Base-by-base conservation (phyloP, 257 asterid genomes). In the Primulina eburnea region DNA sequence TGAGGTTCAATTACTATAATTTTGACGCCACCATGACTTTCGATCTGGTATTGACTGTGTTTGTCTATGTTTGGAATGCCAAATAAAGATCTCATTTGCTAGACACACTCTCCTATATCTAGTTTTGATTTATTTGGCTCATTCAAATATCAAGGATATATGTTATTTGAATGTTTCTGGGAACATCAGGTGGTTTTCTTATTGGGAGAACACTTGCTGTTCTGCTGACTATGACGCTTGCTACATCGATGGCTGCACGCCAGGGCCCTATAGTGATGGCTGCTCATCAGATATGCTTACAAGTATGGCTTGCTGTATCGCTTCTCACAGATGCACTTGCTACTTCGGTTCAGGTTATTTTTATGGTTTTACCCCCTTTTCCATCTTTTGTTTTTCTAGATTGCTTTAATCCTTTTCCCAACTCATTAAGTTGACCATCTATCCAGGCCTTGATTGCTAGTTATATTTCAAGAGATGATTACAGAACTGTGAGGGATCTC, bases 211-310 rank as follows among this genome's bases (percentile, higher is more conserved):
- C 99, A 73, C 90, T 93, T 70, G 79, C 99, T 73, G 92, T 87
- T 77, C 96, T 93, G 32, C 34, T 89, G 78, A 90, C 96, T 33
- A 75, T 85, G 95, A 89, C 96, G 47, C 87, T 90, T 50, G 97
- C 84, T 63, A 84, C 99, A 73, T 86, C 97, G 74, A 89, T 93
- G 99, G 99, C 99, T 66, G 96, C 99, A 76, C 97, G 97, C 62
- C 97, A 90, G 78, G 99, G 99, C 65, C 83, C 99, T 35, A 67
- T 85, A 28, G 94, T 97, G 33, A 90, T 90, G 97, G 97, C 97
- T 70, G 97, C 92, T 82, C 97, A 93, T 77, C 99, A 93, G 59
- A 87, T 93, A 72, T 90, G 97, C 88, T 73, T 84, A 64, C 97
- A 93, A 86, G 89, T 93, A 33, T 93, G 98, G 99, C 86, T 93